phyloP scores from a whole-genome alignment of 2,329 filamentous ascomycete species.

The Aureobasidium sp. region DNA sequence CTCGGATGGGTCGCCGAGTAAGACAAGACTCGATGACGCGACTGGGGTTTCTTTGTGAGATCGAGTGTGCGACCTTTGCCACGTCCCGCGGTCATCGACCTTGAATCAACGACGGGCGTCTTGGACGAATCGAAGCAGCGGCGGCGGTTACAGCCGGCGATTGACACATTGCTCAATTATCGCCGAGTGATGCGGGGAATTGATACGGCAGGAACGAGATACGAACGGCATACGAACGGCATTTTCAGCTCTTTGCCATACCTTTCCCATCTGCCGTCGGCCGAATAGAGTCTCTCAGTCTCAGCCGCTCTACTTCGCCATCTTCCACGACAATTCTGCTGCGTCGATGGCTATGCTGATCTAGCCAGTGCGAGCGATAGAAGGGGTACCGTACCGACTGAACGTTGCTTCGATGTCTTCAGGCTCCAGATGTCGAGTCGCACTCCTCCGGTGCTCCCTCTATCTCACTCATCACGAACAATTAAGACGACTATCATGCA shows the following conservation, averaged over 20 bases:
- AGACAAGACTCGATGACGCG: slow-evolving; percentile 7
- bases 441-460: neutral
- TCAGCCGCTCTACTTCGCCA: neutral
- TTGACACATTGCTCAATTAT: neutral
- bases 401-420: neutral
- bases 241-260: neutral
- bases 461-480: neutral
- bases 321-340: neutral
- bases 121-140: neutral
- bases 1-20: neutral
- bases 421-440: neutral
- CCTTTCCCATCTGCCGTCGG: neutral
- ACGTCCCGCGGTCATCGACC: neutral
- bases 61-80: neutral
- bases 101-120: neutral
- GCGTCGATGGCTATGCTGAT: neutral
- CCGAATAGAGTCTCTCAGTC: too few species aligned
- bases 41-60: neutral
- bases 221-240: neutral
- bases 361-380: neutral
- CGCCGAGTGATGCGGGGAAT: slow-evolving; percentile 2
- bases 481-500: too few species aligned
- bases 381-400: neutral
- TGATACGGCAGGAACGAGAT: slow-evolving; percentile 2
- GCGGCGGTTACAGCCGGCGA: too few species aligned